These are phyloP conservation scores for Lecanicillium sp. DNA, from an alignment of 2,329 filamentous ascomycete genomes.

Conservation along the genomic window DNA sequence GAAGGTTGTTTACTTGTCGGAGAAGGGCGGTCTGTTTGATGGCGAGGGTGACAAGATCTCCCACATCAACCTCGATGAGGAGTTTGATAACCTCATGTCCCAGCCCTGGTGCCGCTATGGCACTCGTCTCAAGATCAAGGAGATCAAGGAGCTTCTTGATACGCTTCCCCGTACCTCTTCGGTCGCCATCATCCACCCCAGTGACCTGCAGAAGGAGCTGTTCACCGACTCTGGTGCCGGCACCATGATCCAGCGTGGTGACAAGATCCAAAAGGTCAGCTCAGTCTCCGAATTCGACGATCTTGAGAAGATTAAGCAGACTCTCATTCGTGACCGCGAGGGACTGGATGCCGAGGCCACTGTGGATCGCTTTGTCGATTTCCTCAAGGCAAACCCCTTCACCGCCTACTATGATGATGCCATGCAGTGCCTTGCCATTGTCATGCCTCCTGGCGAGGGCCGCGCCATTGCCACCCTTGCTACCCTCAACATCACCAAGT, in stretches of 20 bases:
- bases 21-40: slow-evolving; percentile 94
- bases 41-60: slow-evolving; percentile 93
- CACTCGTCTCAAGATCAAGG: slow-evolving; percentile 91
- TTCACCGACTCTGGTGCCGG: slow-evolving; percentile 95
- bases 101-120: slow-evolving; percentile 95
- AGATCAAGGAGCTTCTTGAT: slow-evolving; percentile 89
- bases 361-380: slow-evolving; percentile 79
- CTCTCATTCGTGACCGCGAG: slow-evolving; percentile 73
- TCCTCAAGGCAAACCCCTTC: slow-evolving; percentile 69
- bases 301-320: slow-evolving; percentile 67
- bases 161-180: slow-evolving; percentile 85
- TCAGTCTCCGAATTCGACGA: slow-evolving; percentile 69
- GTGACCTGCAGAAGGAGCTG: slow-evolving; percentile 89
- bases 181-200: slow-evolving; percentile 95
- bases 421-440: slow-evolving; percentile 87
- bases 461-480: slow-evolving; percentile 72
- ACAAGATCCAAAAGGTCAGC: slow-evolving; percentile 71
- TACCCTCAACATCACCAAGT: slow-evolving; percentile 87
- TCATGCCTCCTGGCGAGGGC: slow-evolving; percentile 63
- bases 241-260: slow-evolving; percentile 83
- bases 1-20: slow-evolving; percentile 97
- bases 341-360: slow-evolving; percentile 74
- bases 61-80: slow-evolving; percentile 93
- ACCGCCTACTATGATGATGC: slow-evolving; percentile 90
- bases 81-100: slow-evolving; percentile 86